Percentiles rank a stretch among this genome's conserved stretches.
These are phyloP conservation scores for Aspergillus luchuensis DNA, from an alignment of 2,329 filamentous ascomycete genomes.

Conservation along the genomic window DNA sequence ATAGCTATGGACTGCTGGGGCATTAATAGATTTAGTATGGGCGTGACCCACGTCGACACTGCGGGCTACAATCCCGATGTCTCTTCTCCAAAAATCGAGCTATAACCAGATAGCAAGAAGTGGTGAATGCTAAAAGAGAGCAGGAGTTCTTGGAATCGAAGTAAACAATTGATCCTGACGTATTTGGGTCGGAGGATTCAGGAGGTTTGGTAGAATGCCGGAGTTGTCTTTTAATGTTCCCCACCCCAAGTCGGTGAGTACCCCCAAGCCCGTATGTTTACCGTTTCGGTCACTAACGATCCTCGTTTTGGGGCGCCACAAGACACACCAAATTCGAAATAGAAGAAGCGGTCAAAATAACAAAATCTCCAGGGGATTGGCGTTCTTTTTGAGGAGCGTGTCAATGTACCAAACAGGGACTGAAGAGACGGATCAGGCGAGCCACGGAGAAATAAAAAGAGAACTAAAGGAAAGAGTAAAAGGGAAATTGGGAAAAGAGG, in stretches of 20 bases:
- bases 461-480: background rate
- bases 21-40: constrained; percentile 9
- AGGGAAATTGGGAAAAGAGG: background rate
- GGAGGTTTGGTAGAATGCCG: constrained; percentile 5
- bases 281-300: constrained; percentile 1
- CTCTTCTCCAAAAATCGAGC: background rate
- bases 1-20: constrained; percentile 18
- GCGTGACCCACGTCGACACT: background rate
- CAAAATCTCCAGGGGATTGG: background rate
- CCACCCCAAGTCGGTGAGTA: constrained; percentile 19
- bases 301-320: background rate
- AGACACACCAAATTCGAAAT: background rate
- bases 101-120: background rate
- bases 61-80: background rate
- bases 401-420: background rate
- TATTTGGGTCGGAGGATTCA: background rate
- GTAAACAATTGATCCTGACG: background rate
- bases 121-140: no score
- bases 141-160: no score
- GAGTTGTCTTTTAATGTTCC: constrained; percentile 10
- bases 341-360: constrained; percentile 6
- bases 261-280: background rate
- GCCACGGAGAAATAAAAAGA: background rate
- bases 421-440: background rate
- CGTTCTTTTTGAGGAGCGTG: background rate